phyloP scores from a whole-genome alignment of 768 basidiomycete species.

The Kwoniella bestiolae region DNA sequence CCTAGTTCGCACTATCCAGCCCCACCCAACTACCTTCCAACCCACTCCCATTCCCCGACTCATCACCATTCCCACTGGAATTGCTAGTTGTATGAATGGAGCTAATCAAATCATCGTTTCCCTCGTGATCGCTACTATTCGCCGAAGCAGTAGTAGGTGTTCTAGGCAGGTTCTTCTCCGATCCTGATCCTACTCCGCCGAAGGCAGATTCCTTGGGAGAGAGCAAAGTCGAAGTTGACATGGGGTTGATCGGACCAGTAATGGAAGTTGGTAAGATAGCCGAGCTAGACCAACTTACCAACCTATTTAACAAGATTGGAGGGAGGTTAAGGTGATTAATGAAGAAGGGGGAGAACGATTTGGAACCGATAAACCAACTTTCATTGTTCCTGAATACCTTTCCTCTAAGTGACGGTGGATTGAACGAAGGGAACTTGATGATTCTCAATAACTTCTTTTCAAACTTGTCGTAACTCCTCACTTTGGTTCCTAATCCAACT shows the following conservation, averaged over 20 bases:
- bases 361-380: conserved; percentile 33
- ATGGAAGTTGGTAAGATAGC: conserved; percentile 27
- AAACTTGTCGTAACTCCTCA: conserved; percentile 33
- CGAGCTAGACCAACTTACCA: conserved; percentile 22
- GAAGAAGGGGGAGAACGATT: conserved; percentile 34
- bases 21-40: conserved; percentile 44
- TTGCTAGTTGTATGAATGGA: conserved; percentile 37
- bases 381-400: background rate
- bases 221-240: background rate
- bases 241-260: conserved; percentile 32
- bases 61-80: conserved; percentile 15
- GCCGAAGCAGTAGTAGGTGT: conserved; percentile 17
- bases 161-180: background rate
- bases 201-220: background rate
- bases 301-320: conserved; percentile 21
- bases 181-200: background rate
- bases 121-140: conserved; percentile 29
- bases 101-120: conserved; percentile 36
- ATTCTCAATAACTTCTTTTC: conserved; percentile 35
- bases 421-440: conserved; percentile 22
- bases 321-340: conserved; percentile 32
- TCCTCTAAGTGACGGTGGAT: background rate
- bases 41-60: conserved; percentile 18
- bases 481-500: conserved; percentile 30
- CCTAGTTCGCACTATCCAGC: conserved; percentile 29